phyloP scores from a whole-genome alignment of 202 grass and related monocot species.

The Miscanthus sacchariflorus region DNA sequence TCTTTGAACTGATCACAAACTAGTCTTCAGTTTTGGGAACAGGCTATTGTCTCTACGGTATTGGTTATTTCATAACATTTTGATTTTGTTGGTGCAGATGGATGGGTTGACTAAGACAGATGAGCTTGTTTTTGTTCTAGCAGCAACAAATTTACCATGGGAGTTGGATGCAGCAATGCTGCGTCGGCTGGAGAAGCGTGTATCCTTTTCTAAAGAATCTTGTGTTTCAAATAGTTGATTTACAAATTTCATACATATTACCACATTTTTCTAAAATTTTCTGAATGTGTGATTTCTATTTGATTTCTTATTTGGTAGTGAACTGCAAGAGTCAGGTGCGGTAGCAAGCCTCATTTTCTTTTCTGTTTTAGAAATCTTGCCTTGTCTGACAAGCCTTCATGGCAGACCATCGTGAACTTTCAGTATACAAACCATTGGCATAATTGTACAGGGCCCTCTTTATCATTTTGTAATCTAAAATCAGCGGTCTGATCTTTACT shows the following conservation, averaged over 20 bases:
- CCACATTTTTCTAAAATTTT: background rate
- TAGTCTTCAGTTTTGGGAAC: background rate
- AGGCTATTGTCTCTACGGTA: background rate
- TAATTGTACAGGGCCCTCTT: background rate
- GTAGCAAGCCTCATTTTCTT: background rate
- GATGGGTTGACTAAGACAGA: slow-evolving; percentile 92
- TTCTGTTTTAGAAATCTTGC: background rate
- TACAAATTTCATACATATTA: background rate
- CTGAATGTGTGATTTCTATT: background rate
- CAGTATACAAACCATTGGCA: background rate
- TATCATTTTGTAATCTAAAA: background rate
- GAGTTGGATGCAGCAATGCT: slow-evolving; percentile 94
- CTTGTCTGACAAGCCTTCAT: background rate
- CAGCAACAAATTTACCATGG: slow-evolving; percentile 98
- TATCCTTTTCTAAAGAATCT: slow-evolving; percentile 59
- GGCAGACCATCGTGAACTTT: background rate
- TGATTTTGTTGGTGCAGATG: slow-evolving; percentile 67
- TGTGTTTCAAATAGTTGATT: background rate
- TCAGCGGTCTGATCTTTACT: no score
- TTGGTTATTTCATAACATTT: slow-evolving; percentile 36
- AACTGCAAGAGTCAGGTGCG: background rate
- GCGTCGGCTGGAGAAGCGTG: slow-evolving; percentile 86
- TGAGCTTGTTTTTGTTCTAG: slow-evolving; percentile 95
- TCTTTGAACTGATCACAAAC: background rate
- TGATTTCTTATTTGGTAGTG: slow-evolving; percentile 2